Evolutionary conservation across 1,139 yeast genomes (phyloP), one percentile per base, ranked within the genome.

Genomic region (Nakaseomyces uthaithaninus): DNA sequence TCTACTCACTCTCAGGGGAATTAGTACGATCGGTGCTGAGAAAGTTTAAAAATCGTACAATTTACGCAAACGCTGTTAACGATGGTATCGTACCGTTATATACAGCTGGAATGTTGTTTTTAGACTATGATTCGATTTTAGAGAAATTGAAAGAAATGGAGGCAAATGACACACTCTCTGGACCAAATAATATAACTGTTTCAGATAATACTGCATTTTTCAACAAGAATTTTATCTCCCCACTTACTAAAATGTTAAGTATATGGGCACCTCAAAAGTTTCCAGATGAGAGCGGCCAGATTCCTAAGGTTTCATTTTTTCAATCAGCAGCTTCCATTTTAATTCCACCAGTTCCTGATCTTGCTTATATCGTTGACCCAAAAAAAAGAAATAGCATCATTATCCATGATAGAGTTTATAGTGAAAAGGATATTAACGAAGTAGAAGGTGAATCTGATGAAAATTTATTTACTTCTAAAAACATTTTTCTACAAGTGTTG

Each of bases 41-140:
- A 42, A 63, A 63, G 49, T 91, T 91, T 58, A 65, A 65, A 38
- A 68, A 82, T 43, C 67, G 97, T 49, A 65, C 68, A 0, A 38
- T 59, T 1, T 65, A 65, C 48, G 66, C 66, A 4, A 65, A 65
- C 50, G 64, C 67, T n/a, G 48, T 62, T 3, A 59, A 65, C 44
- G 95, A 85, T 59, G 98, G 97, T 0, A 87, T 91, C 42, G 98
- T 91, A 0, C 97, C 98, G 0, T 65, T 91, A 45, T 68, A 96
- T 42, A 87, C 98, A 0, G 77, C 95, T 0, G 82, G 95, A 0
- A 63, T 91, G 42, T 63, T 89, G 20, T 91, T 78, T 54, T 61
- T 91, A 14, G 95, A 68, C 56, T 82, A 80, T 72, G 67, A 67
- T 41, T 80, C 72, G 2, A 60, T 72, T 3, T 22, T 57, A 11